Evolutionary conservation across 2,329 filamentous ascomycete species (phyloP).

Genomic region (Pseudodiploospora longispora): DNA sequence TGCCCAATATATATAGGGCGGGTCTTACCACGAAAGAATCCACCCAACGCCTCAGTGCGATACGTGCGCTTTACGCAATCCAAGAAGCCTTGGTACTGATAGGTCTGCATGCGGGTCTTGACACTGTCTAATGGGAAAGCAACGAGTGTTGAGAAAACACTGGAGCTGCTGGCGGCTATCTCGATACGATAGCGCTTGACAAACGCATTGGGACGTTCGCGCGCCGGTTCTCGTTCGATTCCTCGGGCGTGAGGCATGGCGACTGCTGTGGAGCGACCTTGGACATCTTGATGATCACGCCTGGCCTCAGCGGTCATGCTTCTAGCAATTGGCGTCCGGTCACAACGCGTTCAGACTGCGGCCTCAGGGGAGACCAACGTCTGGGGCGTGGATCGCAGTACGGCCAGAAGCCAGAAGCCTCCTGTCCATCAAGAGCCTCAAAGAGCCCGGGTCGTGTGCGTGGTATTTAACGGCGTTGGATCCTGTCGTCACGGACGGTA

Average conservation of each 20-base stretch:
- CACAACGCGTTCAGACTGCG: slow-evolving; percentile 19
- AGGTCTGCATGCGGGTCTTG: slow-evolving; percentile 85
- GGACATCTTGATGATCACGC: slow-evolving; percentile 31
- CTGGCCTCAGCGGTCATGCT: slow-evolving; percentile 30
- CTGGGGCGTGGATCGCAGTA: slow-evolving; percentile 21
- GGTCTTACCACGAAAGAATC: slow-evolving; percentile 70
- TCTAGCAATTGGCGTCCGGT: slow-evolving; percentile 19
- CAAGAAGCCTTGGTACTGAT: slow-evolving; percentile 65
- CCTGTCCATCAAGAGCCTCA: slow-evolving; percentile 29
- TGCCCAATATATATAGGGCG: background rate
- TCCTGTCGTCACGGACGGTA: background rate
- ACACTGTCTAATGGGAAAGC: slow-evolving; percentile 86
- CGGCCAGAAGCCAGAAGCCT: slow-evolving; percentile 27
- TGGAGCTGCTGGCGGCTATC: slow-evolving; percentile 69
- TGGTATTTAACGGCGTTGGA: background rate
- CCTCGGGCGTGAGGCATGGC: slow-evolving; percentile 20
- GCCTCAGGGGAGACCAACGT: slow-evolving; percentile 20
- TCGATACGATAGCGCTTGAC: slow-evolving; percentile 74
- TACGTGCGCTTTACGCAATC: slow-evolving; percentile 73
- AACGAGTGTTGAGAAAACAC: slow-evolving; percentile 67
- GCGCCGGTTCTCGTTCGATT: slow-evolving; percentile 12
- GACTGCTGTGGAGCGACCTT: slow-evolving; percentile 21
- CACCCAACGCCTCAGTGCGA: slow-evolving; percentile 59
- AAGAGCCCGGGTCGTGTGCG: background rate
- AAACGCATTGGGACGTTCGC: slow-evolving; percentile 33